Evolutionary conservation across 306 rosid genomes (phyloP).

Genomic region (Cercis canadensis): DNA sequence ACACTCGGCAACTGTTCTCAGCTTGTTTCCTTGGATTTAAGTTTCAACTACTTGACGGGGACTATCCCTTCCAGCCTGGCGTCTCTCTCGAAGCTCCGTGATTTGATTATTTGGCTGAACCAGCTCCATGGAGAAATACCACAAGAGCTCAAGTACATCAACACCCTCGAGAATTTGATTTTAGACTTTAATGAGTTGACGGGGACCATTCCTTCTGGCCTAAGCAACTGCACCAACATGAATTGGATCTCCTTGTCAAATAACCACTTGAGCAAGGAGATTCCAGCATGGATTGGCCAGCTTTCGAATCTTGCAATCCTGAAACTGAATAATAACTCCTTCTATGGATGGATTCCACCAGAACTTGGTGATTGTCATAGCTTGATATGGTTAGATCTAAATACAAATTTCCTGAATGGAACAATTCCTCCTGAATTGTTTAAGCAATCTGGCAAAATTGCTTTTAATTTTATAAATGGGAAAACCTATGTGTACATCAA

Average conservation of each 20-base stretch:
- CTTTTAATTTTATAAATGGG: slow-evolving; percentile 66
- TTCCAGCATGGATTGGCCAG: slow-evolving; percentile 75
- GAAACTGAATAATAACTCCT: slow-evolving; percentile 85
- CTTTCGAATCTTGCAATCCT: slow-evolving; percentile 72
- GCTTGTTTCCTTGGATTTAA: slow-evolving; percentile 80
- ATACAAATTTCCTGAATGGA: slow-evolving; percentile 70
- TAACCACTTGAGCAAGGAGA: slow-evolving; percentile 70
- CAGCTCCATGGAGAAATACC: slow-evolving; percentile 81
- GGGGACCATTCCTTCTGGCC: slow-evolving; percentile 71
- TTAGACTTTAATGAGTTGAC: slow-evolving; percentile 79
- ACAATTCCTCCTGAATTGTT: slow-evolving; percentile 68
- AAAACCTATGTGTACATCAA: slow-evolving; percentile 80
- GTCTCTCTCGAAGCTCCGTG: slow-evolving; percentile 64
- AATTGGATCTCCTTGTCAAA: slow-evolving; percentile 93
- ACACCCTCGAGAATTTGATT: slow-evolving; percentile 72
- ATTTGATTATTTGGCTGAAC: slow-evolving; percentile 83
- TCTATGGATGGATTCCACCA: slow-evolving; percentile 67
- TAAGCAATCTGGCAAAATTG: slow-evolving; percentile 82
- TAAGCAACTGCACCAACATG: slow-evolving; percentile 75
- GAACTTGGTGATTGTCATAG: slow-evolving; percentile 90
- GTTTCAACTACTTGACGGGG: slow-evolving; percentile 81
- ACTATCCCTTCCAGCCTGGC: slow-evolving; percentile 79
- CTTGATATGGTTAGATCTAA: slow-evolving; percentile 94
- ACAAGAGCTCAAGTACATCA: slow-evolving; percentile 57
- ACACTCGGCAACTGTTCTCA: slow-evolving; percentile 79